These are phyloP conservation scores for Xerocomus cyaneibrunnescens DNA, from an alignment of 1,284 basidiomycete genomes.

Conservation along the genomic window DNA sequence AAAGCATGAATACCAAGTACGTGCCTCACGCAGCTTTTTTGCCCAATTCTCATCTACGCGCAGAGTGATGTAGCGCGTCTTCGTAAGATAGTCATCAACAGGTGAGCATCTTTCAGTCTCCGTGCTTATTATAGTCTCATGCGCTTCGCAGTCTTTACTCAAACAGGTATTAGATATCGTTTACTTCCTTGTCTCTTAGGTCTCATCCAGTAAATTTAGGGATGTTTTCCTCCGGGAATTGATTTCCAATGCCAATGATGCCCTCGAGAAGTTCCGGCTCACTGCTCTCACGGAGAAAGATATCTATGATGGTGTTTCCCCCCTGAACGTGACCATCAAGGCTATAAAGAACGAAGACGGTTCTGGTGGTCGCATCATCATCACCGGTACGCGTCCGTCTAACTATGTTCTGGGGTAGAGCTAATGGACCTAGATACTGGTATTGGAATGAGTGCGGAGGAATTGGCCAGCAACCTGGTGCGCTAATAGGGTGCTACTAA, in stretches of 20 bases:
- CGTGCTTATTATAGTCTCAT: constrained; percentile 10
- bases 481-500: constrained; percentile 9
- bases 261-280: constrained; percentile 89
- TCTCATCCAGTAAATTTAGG: constrained; percentile 40
- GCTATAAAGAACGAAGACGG: constrained; percentile 68
- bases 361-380: constrained; percentile 69
- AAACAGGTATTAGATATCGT: constrained; percentile 48
- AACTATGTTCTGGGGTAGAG: background rate
- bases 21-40: constrained; percentile 17
- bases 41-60: constrained; percentile 1
- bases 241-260: constrained; percentile 93
- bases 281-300: constrained; percentile 78
- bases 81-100: constrained; percentile 90
- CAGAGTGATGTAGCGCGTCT: constrained; percentile 92
- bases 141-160: constrained; percentile 65
- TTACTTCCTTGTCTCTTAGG: background rate
- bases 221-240: constrained; percentile 94
- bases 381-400: constrained; percentile 57
- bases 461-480: constrained; percentile 74
- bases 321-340: constrained; percentile 86
- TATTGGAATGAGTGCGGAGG: constrained; percentile 90
- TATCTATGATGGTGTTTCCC: constrained; percentile 65
- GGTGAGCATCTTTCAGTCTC: constrained; percentile 38
- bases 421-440: constrained; percentile 68
- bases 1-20: constrained; percentile 79